phyloP scores from a whole-genome alignment of 495 filamentous ascomycete species.

The Penicillium odoratum region DNA sequence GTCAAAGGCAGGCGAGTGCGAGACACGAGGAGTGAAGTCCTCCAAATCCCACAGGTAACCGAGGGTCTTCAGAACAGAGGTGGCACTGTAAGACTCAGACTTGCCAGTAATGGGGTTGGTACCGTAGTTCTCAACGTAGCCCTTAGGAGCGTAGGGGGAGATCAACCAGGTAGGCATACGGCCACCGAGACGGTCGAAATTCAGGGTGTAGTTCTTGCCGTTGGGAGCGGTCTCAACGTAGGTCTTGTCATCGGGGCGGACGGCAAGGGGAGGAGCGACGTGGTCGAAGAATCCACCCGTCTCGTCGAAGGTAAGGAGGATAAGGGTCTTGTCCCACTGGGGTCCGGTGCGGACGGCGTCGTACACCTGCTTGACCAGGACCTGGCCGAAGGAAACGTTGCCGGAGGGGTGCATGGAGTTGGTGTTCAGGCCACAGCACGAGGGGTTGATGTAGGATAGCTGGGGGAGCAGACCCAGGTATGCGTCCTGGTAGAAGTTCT shows the following conservation, averaged over 20 bases:
- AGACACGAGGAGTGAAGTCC: slow-evolving; percentile 43
- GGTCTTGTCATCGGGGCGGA: slow-evolving; percentile 43
- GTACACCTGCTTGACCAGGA: slow-evolving; percentile 53
- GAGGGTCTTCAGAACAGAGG: slow-evolving; percentile 45
- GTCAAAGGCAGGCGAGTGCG: slow-evolving; percentile 46
- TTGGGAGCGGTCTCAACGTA: slow-evolving; percentile 46
- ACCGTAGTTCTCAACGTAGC: slow-evolving; percentile 47
- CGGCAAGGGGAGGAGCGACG: slow-evolving; percentile 47
- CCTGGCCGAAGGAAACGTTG: slow-evolving; percentile 49
- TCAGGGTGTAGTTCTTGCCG: slow-evolving; percentile 46
- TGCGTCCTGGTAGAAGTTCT: slow-evolving; percentile 46
- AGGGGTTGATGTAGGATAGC: slow-evolving; percentile 55
- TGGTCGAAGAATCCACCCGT: slow-evolving; percentile 55
- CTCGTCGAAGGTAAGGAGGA: slow-evolving; percentile 53
- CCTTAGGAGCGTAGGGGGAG: slow-evolving; percentile 48
- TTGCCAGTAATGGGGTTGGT: slow-evolving; percentile 34
- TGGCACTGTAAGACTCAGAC: slow-evolving; percentile 39
- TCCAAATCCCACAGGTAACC: slow-evolving; percentile 49
- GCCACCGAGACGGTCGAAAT: slow-evolving; percentile 53
- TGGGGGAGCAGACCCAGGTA: slow-evolving; percentile 44
- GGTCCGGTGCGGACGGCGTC: slow-evolving; percentile 49
- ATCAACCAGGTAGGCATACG: slow-evolving; percentile 54
- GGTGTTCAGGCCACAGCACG: slow-evolving; percentile 49
- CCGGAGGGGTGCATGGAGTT: slow-evolving; percentile 53
- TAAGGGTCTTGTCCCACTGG: slow-evolving; percentile 50